Base-by-base conservation (phyloP, 805 yeast species). In the Pichia rugopelliculosa region DNA sequence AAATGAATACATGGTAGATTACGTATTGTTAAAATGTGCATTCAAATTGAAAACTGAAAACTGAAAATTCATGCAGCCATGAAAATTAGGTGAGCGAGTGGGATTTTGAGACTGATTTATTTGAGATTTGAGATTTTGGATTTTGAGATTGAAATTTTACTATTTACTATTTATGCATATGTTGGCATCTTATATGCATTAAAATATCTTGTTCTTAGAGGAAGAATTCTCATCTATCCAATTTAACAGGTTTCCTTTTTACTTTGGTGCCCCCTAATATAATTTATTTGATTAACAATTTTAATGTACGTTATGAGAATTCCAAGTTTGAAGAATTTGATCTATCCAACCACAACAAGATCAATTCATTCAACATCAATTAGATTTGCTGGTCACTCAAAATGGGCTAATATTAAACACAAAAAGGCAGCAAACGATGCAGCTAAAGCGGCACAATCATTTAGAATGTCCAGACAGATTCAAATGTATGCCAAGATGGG, bases 341-440 rank as follows among this genome's bases (percentile, higher is more conserved):
- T 30, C n/a, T 15, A 30, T 6, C 34, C 34, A 30, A 30, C n/a
- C 34, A 30, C 18, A 15, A 15, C 34, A 30, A 30, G 49, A 34
- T 41, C 24, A 6, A 12, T 48, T 22, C 56, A 48, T 34, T 18
- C 36, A 4, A 44, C 17, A 30, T 30, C 34, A 15, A 30, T 30
- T 30, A 30, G n/a, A 2, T 30, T 52, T n/a, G 80, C 88, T 0
- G 99, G 99, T 1, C 99, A 91, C 65, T 84, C 87, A 34, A 91
- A 90, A 66, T 91, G 99, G 99, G 87, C 95, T 39, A 87, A 86
- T 42, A 91, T 93, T 56, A 85, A 89, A 60, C 97, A 89, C 61
- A 93, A 86, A 61, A 91, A 91, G 67, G 96, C 96, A 47, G 87
- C 87, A 53, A 88, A 89, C 59, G 99, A 91, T 67, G 86, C 88